Conservation (phyloP, 2,329 filamentous ascomycete genomes). For the Sporothrix curviconia region DNA sequence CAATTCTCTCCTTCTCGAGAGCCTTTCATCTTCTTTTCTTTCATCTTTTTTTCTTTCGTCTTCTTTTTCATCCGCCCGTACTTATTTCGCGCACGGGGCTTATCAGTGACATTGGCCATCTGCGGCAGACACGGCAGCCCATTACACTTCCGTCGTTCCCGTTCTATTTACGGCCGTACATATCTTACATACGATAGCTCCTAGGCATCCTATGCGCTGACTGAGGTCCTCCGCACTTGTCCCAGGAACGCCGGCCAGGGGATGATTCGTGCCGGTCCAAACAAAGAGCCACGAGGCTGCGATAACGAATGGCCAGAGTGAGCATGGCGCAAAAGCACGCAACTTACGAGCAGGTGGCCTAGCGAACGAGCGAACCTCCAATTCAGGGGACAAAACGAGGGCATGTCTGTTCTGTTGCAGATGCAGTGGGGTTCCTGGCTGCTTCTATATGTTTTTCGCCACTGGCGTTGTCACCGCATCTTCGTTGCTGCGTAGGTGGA, state of each 20-base stretch:
- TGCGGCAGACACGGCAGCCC: not conserved
- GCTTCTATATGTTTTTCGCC: not conserved
- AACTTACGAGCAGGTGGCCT: no score
- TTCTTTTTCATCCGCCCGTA: no score
- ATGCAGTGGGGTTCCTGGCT: conserved; percentile 6
- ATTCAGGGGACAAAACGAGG: no score
- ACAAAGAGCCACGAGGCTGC: not conserved
- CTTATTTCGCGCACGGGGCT: no score
- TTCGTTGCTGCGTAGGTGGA: not conserved
- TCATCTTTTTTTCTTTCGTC: no score
- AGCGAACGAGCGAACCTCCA: not conserved
- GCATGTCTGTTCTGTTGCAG: no score
- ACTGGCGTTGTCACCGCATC: not conserved
- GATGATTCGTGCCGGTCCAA: not conserved
- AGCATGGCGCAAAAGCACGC: not conserved
- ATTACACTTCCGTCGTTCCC: not conserved
- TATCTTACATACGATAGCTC: not conserved
- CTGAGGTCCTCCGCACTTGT: not conserved
- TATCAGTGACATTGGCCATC: no score
- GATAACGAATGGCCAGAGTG: no score
- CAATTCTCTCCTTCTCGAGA: no score
- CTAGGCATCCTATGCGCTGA: not conserved
- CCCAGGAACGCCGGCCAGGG: no score
- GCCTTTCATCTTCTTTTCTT: no score
- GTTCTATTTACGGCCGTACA: not conserved